Conservation (phyloP, 2,329 filamentous ascomycete genomes). For the Metarhizium robertsii region DNA sequence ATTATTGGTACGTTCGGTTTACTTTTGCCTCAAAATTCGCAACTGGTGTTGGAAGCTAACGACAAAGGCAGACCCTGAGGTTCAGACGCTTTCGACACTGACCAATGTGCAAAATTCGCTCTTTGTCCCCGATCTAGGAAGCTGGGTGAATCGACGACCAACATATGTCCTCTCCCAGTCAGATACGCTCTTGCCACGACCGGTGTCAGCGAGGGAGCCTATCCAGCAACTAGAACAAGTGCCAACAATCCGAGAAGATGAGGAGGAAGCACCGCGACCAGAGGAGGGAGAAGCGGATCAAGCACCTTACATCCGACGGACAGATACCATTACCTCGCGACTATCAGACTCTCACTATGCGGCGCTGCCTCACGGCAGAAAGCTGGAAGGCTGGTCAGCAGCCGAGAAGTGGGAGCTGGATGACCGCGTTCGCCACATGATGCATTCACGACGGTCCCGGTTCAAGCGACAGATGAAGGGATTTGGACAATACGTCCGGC, state of each 20-base stretch:
- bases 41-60: background rate
- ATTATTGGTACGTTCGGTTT: slow-evolving; percentile 24
- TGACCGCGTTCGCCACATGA: slow-evolving; percentile 78
- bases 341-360: slow-evolving; percentile 67
- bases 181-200: background rate
- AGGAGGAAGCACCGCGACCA: slow-evolving; percentile 3
- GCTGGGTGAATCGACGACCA: slow-evolving; percentile 64
- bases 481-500: slow-evolving; percentile 69
- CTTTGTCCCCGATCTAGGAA: slow-evolving; percentile 74
- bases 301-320: slow-evolving; percentile 23
- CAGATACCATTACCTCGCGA: slow-evolving; percentile 55
- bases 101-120: slow-evolving; percentile 88
- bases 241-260: slow-evolving; percentile 2
- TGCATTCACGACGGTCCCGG: slow-evolving; percentile 70
- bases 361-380: slow-evolving; percentile 65
- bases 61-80: slow-evolving; percentile 60
- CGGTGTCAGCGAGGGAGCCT: background rate
- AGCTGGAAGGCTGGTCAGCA: slow-evolving; percentile 63
- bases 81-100: slow-evolving; percentile 71
- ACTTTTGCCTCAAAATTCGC: background rate
- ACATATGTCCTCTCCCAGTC: slow-evolving; percentile 61
- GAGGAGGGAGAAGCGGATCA: slow-evolving; percentile 13
- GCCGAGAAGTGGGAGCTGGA: slow-evolving; percentile 70
- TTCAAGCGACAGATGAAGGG: slow-evolving; percentile 74
- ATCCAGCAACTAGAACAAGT: slow-evolving; percentile 9